These are phyloP conservation scores for Sugiyamaella japonica DNA, from an alignment of 1,139 yeast species.

Conservation along the genomic window DNA sequence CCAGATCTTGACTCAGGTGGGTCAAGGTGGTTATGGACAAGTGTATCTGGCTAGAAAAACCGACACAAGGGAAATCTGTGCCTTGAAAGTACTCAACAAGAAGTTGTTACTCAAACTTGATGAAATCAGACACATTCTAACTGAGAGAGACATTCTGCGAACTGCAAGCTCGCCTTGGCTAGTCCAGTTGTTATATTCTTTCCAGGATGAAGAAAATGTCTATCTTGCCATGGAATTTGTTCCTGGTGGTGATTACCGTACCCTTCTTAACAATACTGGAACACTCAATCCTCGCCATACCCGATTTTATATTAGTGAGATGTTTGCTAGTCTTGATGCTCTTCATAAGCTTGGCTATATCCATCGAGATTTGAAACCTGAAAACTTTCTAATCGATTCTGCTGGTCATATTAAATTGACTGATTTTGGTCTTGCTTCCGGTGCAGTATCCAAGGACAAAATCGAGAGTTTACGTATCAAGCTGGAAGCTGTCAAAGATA, in stretches of 20 bases:
- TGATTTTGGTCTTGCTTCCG: constrained; percentile 97
- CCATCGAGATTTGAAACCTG: constrained; percentile 97
- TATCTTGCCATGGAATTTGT: constrained; percentile 98
- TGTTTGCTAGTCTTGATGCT: constrained; percentile 93
- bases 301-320: constrained; percentile 89
- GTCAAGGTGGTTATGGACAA: constrained; percentile 98
- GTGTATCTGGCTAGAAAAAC: constrained; percentile 92
- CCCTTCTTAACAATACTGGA: constrained; percentile 79
- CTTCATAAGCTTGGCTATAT: constrained; percentile 94
- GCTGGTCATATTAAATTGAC: constrained; percentile 96
- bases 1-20: constrained; percentile 95
- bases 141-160: constrained; percentile 94
- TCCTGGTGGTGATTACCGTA: constrained; percentile 98
- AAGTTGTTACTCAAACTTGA: constrained; percentile 82
- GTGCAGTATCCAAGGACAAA: constrained; percentile 88
- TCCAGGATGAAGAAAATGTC: constrained; percentile 88
- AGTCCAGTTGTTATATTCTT: constrained; percentile 88
- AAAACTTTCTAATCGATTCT: constrained; percentile 89
- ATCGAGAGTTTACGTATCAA: constrained; percentile 90
- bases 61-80: constrained; percentile 94
- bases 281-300: constrained; percentile 93
- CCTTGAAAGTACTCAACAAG: constrained; percentile 88
- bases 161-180: constrained; percentile 96
- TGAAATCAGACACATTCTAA: constrained; percentile 92
- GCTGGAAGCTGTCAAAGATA: constrained; percentile 71